Conservation (phyloP, 139 green algal genomes). For the Chlorella sp. region DNA sequence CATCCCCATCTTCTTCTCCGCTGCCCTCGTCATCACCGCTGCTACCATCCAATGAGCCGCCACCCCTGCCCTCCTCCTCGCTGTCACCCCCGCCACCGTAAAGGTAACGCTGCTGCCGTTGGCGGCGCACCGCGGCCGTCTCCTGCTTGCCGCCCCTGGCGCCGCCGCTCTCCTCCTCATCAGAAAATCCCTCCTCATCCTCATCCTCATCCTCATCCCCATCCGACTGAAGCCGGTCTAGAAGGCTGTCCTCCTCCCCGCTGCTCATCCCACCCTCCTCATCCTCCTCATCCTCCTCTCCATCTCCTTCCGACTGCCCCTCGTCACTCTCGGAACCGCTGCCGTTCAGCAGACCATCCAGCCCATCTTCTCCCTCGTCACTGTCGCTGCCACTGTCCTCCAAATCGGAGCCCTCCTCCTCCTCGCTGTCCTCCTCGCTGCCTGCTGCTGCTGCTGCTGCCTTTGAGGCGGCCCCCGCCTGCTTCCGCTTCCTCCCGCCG, state of each 20-base stretch:
- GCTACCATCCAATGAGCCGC: background rate
- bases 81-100: background rate
- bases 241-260: conserved; percentile 4
- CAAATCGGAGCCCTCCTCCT: background rate
- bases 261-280: background rate
- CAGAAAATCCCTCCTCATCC: background rate
- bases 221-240: background rate
- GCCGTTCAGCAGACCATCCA: background rate
- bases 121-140: background rate
- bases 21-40: background rate
- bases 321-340: background rate
- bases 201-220: background rate
- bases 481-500: conserved; percentile 17
- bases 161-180: background rate
- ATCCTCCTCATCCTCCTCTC: background rate
- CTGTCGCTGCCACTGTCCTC: background rate
- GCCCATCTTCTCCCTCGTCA: background rate
- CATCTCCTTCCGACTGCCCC: background rate
- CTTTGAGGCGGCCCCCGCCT: background rate
- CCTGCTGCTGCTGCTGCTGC: background rate
- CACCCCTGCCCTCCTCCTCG: conserved; percentile 12
- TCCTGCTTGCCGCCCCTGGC: conserved; percentile 20
- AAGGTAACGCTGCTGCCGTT: background rate
- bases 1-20: background rate
- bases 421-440: background rate